phyloP scores from a whole-genome alignment of 2,329 filamentous ascomycete species.

The Sporothrix phasma region DNA sequence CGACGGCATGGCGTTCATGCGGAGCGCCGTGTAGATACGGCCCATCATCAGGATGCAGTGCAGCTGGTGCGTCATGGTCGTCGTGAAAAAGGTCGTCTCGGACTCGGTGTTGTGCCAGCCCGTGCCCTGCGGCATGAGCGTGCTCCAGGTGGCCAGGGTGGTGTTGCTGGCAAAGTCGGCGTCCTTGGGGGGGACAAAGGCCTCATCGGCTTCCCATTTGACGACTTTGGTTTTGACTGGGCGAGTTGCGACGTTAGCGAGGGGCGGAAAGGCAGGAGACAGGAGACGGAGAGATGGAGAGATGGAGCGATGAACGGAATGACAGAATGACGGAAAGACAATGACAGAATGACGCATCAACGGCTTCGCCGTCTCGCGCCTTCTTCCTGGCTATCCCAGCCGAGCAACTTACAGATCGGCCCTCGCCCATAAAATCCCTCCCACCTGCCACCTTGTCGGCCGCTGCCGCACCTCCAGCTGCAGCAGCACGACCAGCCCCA shows the following conservation, averaged over 20 bases:
- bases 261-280: constrained; percentile 26
- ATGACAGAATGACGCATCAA: too few relatives aligned
- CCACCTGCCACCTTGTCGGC: constrained; percentile 26
- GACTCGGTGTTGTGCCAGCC: constrained; percentile 27
- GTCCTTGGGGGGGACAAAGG: constrained; percentile 31
- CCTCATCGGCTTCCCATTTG: constrained; percentile 30
- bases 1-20: constrained; percentile 12
- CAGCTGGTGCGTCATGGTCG: constrained; percentile 32
- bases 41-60: constrained; percentile 32
- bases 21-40: constrained; percentile 25
- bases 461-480: constrained; percentile 12
- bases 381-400: too few relatives aligned
- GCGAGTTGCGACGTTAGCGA: not conserved
- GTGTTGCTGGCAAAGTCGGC: constrained; percentile 31
- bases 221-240: constrained; percentile 24
- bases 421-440: constrained; percentile 30
- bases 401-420: constrained; percentile 26
- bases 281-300: too few relatives aligned
- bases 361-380: not conserved
- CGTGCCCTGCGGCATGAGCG: constrained; percentile 31
- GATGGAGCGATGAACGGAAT: too few relatives aligned
- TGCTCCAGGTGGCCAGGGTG: constrained; percentile 30
- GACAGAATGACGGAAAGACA: too few relatives aligned
- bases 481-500: constrained; percentile 23
- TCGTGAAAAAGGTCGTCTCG: constrained; percentile 31